These are phyloP conservation scores for Didymellaceae sp. DNA, from an alignment of 2,329 filamentous ascomycete species.

Conservation along the genomic window DNA sequence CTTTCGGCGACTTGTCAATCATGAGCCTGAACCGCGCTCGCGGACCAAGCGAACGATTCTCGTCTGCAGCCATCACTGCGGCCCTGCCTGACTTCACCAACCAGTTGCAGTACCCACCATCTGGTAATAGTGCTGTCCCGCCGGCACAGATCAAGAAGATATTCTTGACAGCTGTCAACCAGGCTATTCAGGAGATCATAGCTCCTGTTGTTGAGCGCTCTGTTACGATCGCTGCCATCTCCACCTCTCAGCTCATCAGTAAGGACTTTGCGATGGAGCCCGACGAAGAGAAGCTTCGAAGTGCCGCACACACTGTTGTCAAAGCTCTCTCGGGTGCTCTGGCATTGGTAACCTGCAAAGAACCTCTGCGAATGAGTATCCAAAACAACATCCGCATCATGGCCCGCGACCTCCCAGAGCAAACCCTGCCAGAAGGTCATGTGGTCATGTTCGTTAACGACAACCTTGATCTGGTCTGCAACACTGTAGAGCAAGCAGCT, in stretches of 20 bases:
- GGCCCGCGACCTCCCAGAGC: constrained; percentile 67
- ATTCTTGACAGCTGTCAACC: constrained; percentile 83
- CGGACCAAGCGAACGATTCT: constrained; percentile 74
- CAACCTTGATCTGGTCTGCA: constrained; percentile 91
- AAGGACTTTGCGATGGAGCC: constrained; percentile 96
- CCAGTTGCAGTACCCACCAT: constrained; percentile 76
- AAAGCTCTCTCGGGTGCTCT: constrained; percentile 93
- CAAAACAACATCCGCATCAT: constrained; percentile 95
- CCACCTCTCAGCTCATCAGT: constrained; percentile 90
- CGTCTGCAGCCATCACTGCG: constrained; percentile 77
- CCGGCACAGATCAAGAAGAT: constrained; percentile 71
- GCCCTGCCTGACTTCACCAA: constrained; percentile 84
- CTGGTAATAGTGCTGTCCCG: constrained; percentile 73
- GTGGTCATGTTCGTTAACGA: constrained; percentile 99
- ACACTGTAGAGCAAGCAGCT: constrained; percentile 92
- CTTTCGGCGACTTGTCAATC: constrained; percentile 78
- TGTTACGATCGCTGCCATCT: constrained; percentile 96
- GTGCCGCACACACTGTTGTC: constrained; percentile 90
- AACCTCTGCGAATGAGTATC: constrained; percentile 94
- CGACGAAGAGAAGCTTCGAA: constrained; percentile 84
- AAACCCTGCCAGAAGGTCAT: constrained; percentile 87
- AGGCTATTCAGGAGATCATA: constrained; percentile 94
- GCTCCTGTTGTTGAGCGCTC: constrained; percentile 96
- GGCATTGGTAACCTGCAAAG: constrained; percentile 96
- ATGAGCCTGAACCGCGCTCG: constrained; percentile 68